These are phyloP conservation scores for Xylariaceae sp. DNA, from an alignment of 2,329 filamentous ascomycete species.

Conservation along the genomic window DNA sequence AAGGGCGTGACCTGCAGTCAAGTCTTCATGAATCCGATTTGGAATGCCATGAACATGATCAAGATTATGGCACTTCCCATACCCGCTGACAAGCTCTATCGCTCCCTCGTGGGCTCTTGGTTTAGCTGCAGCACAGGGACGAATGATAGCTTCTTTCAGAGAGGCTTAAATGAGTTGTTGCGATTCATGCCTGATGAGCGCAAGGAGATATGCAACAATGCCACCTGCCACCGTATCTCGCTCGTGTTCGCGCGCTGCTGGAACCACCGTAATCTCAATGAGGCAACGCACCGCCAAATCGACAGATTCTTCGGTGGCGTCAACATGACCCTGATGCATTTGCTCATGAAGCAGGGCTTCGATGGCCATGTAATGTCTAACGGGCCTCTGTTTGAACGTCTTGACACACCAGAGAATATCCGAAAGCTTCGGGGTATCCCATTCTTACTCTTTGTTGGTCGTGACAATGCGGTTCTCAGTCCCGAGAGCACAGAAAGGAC, in stretches of 20 bases:
- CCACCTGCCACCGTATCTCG: slow-evolving; percentile 56
- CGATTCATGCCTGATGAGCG: slow-evolving; percentile 53
- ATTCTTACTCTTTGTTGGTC: slow-evolving; percentile 52
- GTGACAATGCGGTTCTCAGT: slow-evolving; percentile 54
- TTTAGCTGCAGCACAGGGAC: slow-evolving; percentile 48
- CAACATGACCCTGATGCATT: slow-evolving; percentile 53
- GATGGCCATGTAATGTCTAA: slow-evolving; percentile 51
- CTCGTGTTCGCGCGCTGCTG: slow-evolving; percentile 61
- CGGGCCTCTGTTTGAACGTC: slow-evolving; percentile 40
- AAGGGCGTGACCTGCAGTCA: slow-evolving; percentile 55
- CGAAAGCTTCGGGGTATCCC: slow-evolving; percentile 48
- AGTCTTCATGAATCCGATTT: slow-evolving; percentile 61
- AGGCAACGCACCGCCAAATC: slow-evolving; percentile 59
- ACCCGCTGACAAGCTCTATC: slow-evolving; percentile 48
- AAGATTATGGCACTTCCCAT: slow-evolving; percentile 50
- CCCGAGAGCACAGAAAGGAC: slow-evolving; percentile 50
- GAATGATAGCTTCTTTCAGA: slow-evolving; percentile 47
- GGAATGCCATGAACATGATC: slow-evolving; percentile 51
- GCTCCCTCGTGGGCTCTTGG: slow-evolving; percentile 47
- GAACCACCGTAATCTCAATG: slow-evolving; percentile 63
- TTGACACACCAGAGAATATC: slow-evolving; percentile 50
- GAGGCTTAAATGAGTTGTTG: slow-evolving; percentile 50
- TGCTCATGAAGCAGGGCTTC: slow-evolving; percentile 54
- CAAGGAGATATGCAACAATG: slow-evolving; percentile 57
- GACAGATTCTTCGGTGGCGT: slow-evolving; percentile 60